Conservation (phyloP, 75 land plant genomes). For the Cryptomeria japonica region DNA sequence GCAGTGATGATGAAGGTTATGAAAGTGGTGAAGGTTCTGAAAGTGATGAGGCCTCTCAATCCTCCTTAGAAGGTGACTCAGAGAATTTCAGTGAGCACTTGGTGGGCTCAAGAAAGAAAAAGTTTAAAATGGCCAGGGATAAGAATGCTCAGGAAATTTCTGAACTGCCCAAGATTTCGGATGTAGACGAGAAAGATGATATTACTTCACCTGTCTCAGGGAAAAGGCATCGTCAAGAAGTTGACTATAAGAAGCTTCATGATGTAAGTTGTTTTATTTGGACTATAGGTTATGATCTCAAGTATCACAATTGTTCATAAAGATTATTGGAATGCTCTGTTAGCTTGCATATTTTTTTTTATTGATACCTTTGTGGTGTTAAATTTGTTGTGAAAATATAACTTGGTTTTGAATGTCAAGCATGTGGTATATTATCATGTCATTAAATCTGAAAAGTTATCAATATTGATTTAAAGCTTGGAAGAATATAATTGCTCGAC, state of each 20-base stretch:
- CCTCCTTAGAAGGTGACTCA: neutral
- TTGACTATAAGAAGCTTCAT: constrained; percentile 71
- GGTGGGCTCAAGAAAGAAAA: constrained; percentile 6
- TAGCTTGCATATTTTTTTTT: neutral
- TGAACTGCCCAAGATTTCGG: constrained; percentile 19
- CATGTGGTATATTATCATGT: neutral
- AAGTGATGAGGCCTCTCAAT: neutral
- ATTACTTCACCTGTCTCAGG: constrained; percentile 23
- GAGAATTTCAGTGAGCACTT: neutral
- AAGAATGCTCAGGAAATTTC: constrained; percentile 13
- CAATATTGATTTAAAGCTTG: neutral
- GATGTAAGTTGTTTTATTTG: constrained; percentile 55
- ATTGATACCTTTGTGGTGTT: neutral
- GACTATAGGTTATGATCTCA: neutral
- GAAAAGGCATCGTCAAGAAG: constrained; percentile 46
- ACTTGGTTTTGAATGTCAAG: neutral
- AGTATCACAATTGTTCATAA: neutral
- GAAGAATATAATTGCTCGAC: neutral
- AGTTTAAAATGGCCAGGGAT: constrained; percentile 6
- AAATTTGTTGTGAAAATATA: neutral
- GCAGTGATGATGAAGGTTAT: constrained; percentile 17
- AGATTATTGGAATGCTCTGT: neutral
- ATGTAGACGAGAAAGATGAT: constrained; percentile 14
- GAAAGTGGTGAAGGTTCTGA: constrained; percentile 13
- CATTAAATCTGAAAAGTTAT: neutral